These are phyloP conservation scores for Truncatella angustata DNA, from an alignment of 2,329 filamentous ascomycete species.

Conservation along the genomic window DNA sequence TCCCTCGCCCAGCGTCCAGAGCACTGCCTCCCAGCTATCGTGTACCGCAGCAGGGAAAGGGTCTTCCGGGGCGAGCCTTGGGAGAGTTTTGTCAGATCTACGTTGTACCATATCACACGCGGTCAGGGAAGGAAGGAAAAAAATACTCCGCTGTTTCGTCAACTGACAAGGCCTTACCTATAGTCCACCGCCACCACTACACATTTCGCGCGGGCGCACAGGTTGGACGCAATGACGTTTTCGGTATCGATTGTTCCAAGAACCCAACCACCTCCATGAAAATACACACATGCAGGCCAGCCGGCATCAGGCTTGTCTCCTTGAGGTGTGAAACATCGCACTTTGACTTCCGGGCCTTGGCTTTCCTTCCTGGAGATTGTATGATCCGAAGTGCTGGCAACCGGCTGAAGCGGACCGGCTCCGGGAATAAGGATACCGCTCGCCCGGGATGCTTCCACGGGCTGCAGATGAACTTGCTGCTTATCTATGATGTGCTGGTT, in stretches of 20 bases:
- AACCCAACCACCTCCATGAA: conserved; percentile 59
- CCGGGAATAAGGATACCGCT: conserved; percentile 52
- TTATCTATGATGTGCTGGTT: conserved; percentile 48
- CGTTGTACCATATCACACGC: not conserved
- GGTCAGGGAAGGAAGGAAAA: too few species aligned
- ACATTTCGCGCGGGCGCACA: conserved; percentile 47
- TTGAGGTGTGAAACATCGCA: conserved; percentile 50
- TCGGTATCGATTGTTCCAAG: conserved; percentile 57
- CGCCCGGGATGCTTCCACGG: conserved; percentile 48
- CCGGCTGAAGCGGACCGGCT: conserved; percentile 44
- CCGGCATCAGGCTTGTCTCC: conserved; percentile 41
- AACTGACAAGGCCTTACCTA: conserved; percentile 32
- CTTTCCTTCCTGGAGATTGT: conserved; percentile 40
- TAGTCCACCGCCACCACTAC: conserved; percentile 58
- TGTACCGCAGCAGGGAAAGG: conserved; percentile 56
- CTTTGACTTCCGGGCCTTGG: conserved; percentile 43
- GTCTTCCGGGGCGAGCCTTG: conserved; percentile 53
- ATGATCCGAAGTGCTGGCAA: conserved; percentile 45
- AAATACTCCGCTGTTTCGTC: conserved; percentile 6
- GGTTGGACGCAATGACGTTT: conserved; percentile 54
- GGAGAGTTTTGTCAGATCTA: not conserved
- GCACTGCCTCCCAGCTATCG: conserved; percentile 54
- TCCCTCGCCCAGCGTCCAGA: conserved; percentile 39
- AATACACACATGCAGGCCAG: conserved; percentile 57
- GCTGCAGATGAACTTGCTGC: conserved; percentile 54